These are phyloP conservation scores for Exsudoporus frostii DNA, from an alignment of 768 basidiomycete species.

Conservation along the genomic window DNA sequence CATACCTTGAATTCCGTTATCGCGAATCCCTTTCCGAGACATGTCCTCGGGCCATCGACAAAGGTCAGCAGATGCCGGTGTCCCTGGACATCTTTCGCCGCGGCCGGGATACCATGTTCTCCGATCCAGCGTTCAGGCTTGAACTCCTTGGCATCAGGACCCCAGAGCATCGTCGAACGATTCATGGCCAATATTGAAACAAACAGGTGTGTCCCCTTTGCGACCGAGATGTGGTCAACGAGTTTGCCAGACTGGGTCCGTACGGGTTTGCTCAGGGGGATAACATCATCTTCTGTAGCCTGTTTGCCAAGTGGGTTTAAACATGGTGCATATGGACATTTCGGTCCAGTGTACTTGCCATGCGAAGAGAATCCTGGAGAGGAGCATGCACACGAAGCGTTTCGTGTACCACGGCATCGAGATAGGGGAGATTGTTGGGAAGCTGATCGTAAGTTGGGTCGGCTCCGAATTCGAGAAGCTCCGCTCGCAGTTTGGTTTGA, in stretches of 20 bases:
- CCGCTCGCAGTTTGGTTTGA: conserved; percentile 48
- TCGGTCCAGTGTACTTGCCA: not conserved
- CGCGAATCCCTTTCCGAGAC: conserved; percentile 13
- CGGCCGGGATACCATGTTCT: conserved; percentile 24
- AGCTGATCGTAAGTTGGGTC: conserved; percentile 59
- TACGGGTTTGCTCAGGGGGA: conserved; percentile 56
- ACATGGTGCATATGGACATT: not conserved
- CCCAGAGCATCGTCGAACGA: conserved; percentile 56
- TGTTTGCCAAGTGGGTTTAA: conserved; percentile 23
- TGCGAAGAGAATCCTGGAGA: conserved; percentile 22
- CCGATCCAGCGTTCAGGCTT: conserved; percentile 63
- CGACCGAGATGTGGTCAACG: conserved; percentile 40
- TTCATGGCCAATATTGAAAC: conserved; percentile 48
- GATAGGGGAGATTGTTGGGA: conserved; percentile 47
- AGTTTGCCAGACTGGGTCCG: conserved; percentile 38
- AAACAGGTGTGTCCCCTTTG: conserved; percentile 45
- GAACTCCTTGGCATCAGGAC: conserved; percentile 54
- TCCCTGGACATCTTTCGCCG: conserved; percentile 27
- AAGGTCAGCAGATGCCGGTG: not conserved
- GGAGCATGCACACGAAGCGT: conserved; percentile 45
- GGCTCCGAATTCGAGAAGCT: conserved; percentile 40
- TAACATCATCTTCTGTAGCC: conserved; percentile 51
- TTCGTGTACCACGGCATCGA: conserved; percentile 51
- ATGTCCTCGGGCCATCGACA: not conserved
- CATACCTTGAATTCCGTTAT: conserved; percentile 1